A percentile compares a stretch with the other conserved stretches of the same genome.
Evolutionary conservation across 2,329 filamentous ascomycete species (phyloP).

Genomic region (Aspergillus viridinutans): DNA sequence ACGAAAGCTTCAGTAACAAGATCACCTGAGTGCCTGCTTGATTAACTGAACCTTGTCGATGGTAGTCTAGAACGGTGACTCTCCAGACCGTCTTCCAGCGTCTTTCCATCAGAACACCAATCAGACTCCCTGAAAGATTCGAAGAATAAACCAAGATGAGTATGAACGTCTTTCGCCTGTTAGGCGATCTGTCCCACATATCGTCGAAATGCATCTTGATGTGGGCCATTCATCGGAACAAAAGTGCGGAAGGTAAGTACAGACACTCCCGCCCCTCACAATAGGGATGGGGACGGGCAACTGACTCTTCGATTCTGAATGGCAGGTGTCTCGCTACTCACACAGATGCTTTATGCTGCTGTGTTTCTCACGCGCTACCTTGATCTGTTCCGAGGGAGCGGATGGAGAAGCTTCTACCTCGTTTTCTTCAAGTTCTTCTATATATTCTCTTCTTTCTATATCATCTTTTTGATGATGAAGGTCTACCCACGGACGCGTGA

Average conservation of each 20-base stretch:
- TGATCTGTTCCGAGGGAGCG: conserved; percentile 61
- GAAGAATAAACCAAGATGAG: conserved; percentile 11
- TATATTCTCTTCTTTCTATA: conserved; percentile 77
- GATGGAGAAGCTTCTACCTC: conserved; percentile 58
- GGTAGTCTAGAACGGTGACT: background rate
- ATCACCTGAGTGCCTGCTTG: background rate
- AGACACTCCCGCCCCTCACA: background rate
- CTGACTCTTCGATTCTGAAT: conserved; percentile 8
- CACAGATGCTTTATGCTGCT: conserved; percentile 75
- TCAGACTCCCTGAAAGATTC: background rate
- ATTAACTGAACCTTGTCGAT: background rate
- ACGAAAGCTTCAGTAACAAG: background rate
- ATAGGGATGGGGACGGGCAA: background rate
- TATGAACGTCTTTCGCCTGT: conserved; percentile 61
- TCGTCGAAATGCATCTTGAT: conserved; percentile 87
- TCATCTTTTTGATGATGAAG: conserved; percentile 81
- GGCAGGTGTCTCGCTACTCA: conserved; percentile 81
- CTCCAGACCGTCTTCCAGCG: background rate
- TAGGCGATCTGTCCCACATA: conserved; percentile 80
- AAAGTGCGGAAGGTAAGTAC: conserved; percentile 70
- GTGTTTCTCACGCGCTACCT: conserved; percentile 87
- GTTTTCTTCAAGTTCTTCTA: conserved; percentile 86
- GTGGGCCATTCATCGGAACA: conserved; percentile 82
- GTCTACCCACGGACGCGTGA: conserved; percentile 84
- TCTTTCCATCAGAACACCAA: background rate